Percentiles rank a stretch among this genome's conserved stretches.
Conservation (phyloP, 768 basidiomycete species). For the Clitopilus hobsonii region DNA sequence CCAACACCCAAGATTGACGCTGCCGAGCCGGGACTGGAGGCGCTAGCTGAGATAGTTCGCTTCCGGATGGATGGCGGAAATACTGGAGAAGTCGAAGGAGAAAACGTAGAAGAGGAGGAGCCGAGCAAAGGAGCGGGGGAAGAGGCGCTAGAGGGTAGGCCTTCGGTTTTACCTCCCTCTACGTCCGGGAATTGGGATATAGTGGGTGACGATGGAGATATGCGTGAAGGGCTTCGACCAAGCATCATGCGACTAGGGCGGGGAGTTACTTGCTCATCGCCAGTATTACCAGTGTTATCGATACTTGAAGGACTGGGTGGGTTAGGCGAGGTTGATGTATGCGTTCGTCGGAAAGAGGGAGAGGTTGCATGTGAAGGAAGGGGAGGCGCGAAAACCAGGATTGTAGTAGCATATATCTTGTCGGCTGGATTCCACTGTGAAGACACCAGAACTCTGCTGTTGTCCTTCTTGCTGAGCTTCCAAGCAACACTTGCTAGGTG, state of each 20-base stretch:
- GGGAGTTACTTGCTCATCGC: conserved; percentile 33
- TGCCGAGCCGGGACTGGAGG: conserved; percentile 10
- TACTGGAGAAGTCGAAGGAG: conserved; percentile 15
- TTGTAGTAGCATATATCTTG: conserved; percentile 44
- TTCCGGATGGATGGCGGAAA: conserved; percentile 22
- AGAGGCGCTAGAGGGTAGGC: conserved; percentile 6
- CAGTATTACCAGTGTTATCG: conserved; percentile 7
- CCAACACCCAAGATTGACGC: conserved; percentile 7
- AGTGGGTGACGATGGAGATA: background rate
- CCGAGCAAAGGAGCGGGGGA: conserved; percentile 7
- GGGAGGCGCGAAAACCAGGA: conserved; percentile 39
- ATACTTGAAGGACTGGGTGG: conserved; percentile 2
- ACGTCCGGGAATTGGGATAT: background rate
- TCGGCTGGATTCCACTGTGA: conserved; percentile 48
- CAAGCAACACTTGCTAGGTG: conserved; percentile 42
- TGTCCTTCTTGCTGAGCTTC: conserved; percentile 59
- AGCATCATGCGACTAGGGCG: conserved; percentile 33
- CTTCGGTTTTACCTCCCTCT: background rate
- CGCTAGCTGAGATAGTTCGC: conserved; percentile 25
- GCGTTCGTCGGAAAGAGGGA: background rate
- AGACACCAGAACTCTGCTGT: conserved; percentile 49
- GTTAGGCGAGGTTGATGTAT: conserved; percentile 9
- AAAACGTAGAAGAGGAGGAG: conserved; percentile 12
- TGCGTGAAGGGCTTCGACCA: conserved; percentile 17
- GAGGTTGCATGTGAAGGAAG: conserved; percentile 15